Conservation (phyloP, 768 basidiomycete species). For the Hortiboletus flavorubellus region DNA sequence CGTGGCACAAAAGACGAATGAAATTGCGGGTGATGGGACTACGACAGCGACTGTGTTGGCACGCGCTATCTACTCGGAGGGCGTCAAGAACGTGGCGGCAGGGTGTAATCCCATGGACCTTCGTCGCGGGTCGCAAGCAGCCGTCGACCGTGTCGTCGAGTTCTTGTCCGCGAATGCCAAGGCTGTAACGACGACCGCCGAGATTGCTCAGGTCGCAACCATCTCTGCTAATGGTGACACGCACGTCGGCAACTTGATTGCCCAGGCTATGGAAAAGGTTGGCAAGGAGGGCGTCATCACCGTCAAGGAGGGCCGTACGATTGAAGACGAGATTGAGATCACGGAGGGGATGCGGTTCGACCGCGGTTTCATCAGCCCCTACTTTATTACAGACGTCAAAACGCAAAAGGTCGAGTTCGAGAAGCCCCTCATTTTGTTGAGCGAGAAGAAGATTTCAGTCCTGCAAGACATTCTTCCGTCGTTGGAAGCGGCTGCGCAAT, state of each 20-base stretch:
- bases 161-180: constrained; percentile 87
- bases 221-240: constrained; percentile 81
- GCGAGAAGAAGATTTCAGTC: constrained; percentile 96
- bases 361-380: constrained; percentile 96
- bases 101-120: constrained; percentile 99
- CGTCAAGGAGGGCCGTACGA: constrained; percentile 97
- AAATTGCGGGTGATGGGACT: constrained; percentile 95
- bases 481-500: constrained; percentile 76
- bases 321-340: constrained; percentile 98
- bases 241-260: constrained; percentile 92
- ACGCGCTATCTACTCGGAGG: constrained; percentile 96
- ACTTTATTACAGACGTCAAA: constrained; percentile 99
- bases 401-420: constrained; percentile 94
- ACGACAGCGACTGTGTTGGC: constrained; percentile 97
- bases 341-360: constrained; percentile 99
- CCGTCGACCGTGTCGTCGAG: constrained; percentile 91
- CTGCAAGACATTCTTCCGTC: constrained; percentile 95
- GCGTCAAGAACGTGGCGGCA: constrained; percentile 98
- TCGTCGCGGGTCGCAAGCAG: constrained; percentile 94
- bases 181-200: constrained; percentile 93
- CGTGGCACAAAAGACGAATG: constrained; percentile 95
- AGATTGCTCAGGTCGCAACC: constrained; percentile 99
- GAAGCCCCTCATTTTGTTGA: constrained; percentile 90
- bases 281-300: constrained; percentile 99
- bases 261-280: constrained; percentile 99